Conservation (phyloP, 129 eudicot genomes). For the Helianthus annuus region DNA sequence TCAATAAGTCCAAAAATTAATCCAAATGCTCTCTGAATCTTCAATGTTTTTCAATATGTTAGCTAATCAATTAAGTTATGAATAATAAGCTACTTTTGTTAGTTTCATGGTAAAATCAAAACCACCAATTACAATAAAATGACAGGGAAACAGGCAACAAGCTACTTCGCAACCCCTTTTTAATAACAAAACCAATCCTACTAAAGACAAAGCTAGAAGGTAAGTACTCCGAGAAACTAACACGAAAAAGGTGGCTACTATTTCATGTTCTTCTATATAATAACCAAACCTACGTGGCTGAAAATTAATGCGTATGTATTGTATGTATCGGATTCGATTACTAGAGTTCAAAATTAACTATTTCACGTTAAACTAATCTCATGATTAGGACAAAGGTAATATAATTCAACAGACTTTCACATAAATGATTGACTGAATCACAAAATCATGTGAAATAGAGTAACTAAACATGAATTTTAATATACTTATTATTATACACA, state of each 20-base stretch:
- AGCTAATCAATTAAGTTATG: too few relatives aligned
- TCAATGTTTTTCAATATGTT: too few relatives aligned
- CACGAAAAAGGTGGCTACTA: background rate
- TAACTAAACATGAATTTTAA: background rate
- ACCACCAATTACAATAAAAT: too few relatives aligned
- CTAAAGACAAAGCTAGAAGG: too few relatives aligned
- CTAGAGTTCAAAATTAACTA: slow-evolving; percentile 7
- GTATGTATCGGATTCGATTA: slow-evolving; percentile 17
- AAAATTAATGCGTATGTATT: background rate
- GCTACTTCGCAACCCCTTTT: too few relatives aligned
- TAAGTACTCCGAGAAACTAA: background rate
- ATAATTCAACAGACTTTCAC: slow-evolving; percentile 10
- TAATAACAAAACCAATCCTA: too few relatives aligned
- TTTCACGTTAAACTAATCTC: background rate
- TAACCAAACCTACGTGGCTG: background rate
- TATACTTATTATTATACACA: background rate
- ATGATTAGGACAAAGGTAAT: slow-evolving; percentile 18
- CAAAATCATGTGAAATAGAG: background rate
- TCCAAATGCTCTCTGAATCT: background rate
- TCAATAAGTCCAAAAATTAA: background rate
- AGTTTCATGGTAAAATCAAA: too few relatives aligned
- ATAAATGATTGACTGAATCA: slow-evolving; percentile 4
- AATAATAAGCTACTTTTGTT: too few relatives aligned
- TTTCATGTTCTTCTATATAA: background rate
- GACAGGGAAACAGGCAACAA: too few relatives aligned